phyloP scores from a whole-genome alignment of 306 rosid species.

The Begonia loranthoides region DNA sequence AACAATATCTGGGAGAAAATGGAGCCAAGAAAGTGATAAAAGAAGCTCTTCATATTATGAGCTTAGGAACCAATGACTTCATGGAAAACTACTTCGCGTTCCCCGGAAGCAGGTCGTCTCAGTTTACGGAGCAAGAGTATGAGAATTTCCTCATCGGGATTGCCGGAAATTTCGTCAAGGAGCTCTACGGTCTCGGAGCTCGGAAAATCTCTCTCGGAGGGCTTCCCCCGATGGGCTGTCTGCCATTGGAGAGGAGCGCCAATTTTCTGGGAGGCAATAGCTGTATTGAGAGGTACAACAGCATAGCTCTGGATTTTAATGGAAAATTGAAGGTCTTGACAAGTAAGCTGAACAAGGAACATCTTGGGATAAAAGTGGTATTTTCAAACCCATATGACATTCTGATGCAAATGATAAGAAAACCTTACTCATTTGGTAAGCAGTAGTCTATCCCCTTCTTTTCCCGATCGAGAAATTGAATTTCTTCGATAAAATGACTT shows the following conservation, averaged over 20 bases:
- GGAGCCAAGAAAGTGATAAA: constrained; percentile 23
- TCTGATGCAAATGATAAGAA: constrained; percentile 10
- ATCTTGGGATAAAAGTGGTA: constrained; percentile 5
- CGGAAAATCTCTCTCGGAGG: constrained; percentile 20
- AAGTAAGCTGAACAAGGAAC: background rate
- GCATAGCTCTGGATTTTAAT: constrained; percentile 15
- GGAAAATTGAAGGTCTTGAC: constrained; percentile 1
- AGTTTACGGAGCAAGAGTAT: constrained; percentile 32
- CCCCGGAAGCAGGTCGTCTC: constrained; percentile 26
- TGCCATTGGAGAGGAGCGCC: constrained; percentile 15
- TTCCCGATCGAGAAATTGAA: too few species aligned
- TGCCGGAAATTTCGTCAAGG: constrained; percentile 46
- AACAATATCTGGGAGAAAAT: constrained; percentile 29
- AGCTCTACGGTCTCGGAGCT: constrained; percentile 24
- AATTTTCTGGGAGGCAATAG: background rate
- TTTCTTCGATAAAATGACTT: too few species aligned
- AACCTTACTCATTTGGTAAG: constrained; percentile 11
- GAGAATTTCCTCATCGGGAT: constrained; percentile 37
- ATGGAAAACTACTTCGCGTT: constrained; percentile 56
- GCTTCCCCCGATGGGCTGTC: constrained; percentile 27
- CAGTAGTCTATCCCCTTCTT: background rate
- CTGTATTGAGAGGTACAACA: background rate
- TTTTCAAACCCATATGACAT: constrained; percentile 22
- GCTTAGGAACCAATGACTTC: constrained; percentile 77
- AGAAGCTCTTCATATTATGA: constrained; percentile 37